Conservation (phyloP, 768 basidiomycete species). For the Boletus insuetus region DNA sequence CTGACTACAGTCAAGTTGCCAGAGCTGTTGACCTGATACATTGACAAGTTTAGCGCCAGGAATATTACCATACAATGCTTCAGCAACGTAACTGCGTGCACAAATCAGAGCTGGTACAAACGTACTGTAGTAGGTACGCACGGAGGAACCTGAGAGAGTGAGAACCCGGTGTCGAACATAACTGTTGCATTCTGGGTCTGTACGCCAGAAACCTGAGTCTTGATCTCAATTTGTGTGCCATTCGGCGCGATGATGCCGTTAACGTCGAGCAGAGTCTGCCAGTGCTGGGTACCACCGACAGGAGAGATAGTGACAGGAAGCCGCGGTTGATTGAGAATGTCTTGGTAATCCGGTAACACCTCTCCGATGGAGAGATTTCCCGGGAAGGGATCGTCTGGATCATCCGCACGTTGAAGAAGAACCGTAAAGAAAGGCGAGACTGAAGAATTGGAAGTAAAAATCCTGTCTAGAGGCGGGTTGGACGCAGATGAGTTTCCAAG, state of each 20-base stretch:
- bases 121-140: slow-evolving; percentile 21
- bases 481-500: slow-evolving; percentile 37
- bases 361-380: slow-evolving; percentile 68
- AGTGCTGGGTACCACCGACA: slow-evolving; percentile 44
- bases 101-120: slow-evolving; percentile 14
- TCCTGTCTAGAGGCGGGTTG: slow-evolving; percentile 58
- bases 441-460: slow-evolving; percentile 57
- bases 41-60: slow-evolving; percentile 49
- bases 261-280: slow-evolving; percentile 60
- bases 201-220: slow-evolving; percentile 43
- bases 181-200: slow-evolving; percentile 51
- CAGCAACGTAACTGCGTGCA: slow-evolving; percentile 44
- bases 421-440: slow-evolving; percentile 61
- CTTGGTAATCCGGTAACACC: slow-evolving; percentile 46
- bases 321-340: slow-evolving; percentile 49
- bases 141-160: slow-evolving; percentile 60
- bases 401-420: slow-evolving; percentile 58
- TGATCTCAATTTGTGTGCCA: slow-evolving; percentile 45
- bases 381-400: slow-evolving; percentile 47
- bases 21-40: slow-evolving; percentile 39
- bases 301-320: slow-evolving; percentile 40
- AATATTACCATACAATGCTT: slow-evolving; percentile 59
- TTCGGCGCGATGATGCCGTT: slow-evolving; percentile 63
- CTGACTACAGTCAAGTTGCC: slow-evolving; percentile 61
- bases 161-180: slow-evolving; percentile 69